phyloP scores from a whole-genome alignment of 1,139 yeast species.

The Scheffersomyces quercinus region DNA sequence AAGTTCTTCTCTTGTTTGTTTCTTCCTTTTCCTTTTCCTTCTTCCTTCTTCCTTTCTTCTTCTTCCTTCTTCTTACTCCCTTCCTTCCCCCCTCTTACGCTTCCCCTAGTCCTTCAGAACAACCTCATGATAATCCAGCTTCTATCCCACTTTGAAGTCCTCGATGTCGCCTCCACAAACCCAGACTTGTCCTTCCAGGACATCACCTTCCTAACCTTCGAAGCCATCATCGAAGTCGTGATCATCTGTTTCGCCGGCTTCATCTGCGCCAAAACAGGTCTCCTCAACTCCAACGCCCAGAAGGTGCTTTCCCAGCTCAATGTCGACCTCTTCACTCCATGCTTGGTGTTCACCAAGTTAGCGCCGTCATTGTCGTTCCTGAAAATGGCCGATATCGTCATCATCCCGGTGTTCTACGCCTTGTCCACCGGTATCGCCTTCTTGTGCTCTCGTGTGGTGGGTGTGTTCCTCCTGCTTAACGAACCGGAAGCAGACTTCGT shows the following conservation, averaged over 20 bases:
- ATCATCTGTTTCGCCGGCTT: constrained; percentile 72
- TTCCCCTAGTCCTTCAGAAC: neutral
- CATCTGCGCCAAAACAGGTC: constrained; percentile 61
- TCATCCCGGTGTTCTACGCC: constrained; percentile 73
- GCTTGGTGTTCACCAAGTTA: constrained; percentile 76
- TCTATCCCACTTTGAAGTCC: neutral
- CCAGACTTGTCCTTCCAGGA: constrained; percentile 47
- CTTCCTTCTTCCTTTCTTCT: too few relatives aligned
- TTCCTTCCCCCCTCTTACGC: neutral
- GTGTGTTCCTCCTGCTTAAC: constrained; percentile 51
- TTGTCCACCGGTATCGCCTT: constrained; percentile 65
- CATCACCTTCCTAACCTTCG: constrained; percentile 67
- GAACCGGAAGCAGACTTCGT: constrained; percentile 74
- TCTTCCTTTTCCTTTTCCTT: too few relatives aligned
- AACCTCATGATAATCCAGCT: neutral
- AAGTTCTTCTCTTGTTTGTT: too few relatives aligned
- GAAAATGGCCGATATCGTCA: constrained; percentile 66
- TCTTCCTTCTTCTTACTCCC: too few relatives aligned
- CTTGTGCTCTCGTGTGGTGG: constrained; percentile 51
- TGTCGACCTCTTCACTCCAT: constrained; percentile 82
- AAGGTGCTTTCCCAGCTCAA: constrained; percentile 66
- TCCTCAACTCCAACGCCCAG: constrained; percentile 62
- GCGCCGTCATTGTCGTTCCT: constrained; percentile 71
- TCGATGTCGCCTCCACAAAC: constrained; percentile 1
- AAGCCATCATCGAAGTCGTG: constrained; percentile 78